Evolutionary conservation across 2,329 filamentous ascomycete genomes (phyloP).

Genomic region (Apiospora aurea): DNA sequence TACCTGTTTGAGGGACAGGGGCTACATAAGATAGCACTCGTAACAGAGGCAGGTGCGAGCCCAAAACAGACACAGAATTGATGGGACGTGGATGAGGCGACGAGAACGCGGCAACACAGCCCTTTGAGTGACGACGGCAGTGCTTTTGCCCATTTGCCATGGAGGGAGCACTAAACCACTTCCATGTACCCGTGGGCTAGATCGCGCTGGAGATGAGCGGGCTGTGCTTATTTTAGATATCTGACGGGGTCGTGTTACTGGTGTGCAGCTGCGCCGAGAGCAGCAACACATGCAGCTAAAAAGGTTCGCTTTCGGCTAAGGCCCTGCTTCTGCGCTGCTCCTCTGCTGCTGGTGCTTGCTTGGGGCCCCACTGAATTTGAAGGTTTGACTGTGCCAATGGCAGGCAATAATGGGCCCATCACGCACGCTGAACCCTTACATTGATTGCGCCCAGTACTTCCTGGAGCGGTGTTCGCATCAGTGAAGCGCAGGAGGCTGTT

Average conservation of each 20-base stretch:
- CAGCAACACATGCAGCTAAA: constrained; percentile 16
- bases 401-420: background rate
- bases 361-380: background rate
- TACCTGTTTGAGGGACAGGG: too few species aligned
- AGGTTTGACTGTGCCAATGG: background rate
- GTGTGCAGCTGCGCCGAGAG: constrained; percentile 11
- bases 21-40: background rate
- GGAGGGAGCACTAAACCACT: background rate
- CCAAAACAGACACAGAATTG: background rate
- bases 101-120: background rate
- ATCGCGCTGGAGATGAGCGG: constrained; percentile 20
- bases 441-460: background rate
- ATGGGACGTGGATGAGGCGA: background rate
- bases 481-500: background rate
- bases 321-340: too few species aligned
- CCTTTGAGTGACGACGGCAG: constrained; percentile 6
- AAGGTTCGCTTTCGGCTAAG: constrained; percentile 6
- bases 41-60: background rate
- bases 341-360: too few species aligned
- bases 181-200: constrained; percentile 6
- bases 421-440: constrained; percentile 2
- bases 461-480: constrained; percentile 5
- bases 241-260: constrained; percentile 7
- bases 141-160: background rate
- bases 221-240: constrained; percentile 34